phyloP scores from a whole-genome alignment of 768 basidiomycete genomes.

The Lepiota brunneoincarnata region DNA sequence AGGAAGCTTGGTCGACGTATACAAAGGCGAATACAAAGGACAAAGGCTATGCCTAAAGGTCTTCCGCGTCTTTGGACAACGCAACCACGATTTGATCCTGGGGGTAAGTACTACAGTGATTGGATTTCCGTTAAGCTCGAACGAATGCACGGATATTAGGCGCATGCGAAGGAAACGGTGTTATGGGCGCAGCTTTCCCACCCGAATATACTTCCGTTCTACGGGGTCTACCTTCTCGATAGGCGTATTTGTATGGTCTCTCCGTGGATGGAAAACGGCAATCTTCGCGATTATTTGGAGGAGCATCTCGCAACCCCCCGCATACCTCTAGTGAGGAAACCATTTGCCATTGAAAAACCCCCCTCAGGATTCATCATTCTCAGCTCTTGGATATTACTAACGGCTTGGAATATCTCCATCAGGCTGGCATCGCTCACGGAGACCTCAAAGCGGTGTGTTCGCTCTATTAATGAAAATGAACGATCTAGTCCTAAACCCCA shows the following conservation, averaged over 20 bases:
- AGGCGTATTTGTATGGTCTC: conserved; percentile 16
- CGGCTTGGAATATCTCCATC: neutral
- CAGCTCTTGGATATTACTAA: neutral
- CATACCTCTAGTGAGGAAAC: conserved; percentile 14
- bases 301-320: conserved; percentile 9
- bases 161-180: conserved; percentile 22
- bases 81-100: neutral
- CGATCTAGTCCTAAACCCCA: neutral
- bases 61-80: conserved; percentile 2
- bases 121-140: neutral
- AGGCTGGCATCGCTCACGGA: neutral
- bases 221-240: conserved; percentile 24
- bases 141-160: neutral
- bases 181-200: conserved; percentile 32
- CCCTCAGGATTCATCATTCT: neutral
- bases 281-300: conserved; percentile 15
- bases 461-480: neutral
- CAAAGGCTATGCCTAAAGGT: neutral
- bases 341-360: neutral
- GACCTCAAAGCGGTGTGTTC: conserved; percentile 1
- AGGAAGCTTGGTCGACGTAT: conserved; percentile 1
- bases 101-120: neutral
- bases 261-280: conserved; percentile 21
- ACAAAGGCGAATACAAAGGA: neutral
- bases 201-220: conserved; percentile 32